These are phyloP conservation scores for Trichosporon asahii DNA, from an alignment of 1,284 basidiomycete species.

Conservation along the genomic window DNA sequence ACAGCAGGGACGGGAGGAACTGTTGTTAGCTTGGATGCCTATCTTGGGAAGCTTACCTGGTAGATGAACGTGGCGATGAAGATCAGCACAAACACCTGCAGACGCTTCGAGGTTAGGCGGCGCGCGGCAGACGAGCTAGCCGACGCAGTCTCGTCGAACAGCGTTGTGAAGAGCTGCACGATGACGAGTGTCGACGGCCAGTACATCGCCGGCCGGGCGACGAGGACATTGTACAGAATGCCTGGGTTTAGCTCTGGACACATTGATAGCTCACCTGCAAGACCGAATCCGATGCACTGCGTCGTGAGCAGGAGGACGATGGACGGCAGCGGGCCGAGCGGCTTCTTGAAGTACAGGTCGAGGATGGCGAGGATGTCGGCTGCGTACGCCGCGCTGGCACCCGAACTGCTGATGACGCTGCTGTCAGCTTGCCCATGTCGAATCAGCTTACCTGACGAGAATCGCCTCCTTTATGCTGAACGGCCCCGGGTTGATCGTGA, in stretches of 20 bases:
- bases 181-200: constrained; percentile 55
- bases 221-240: constrained; percentile 51
- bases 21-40: constrained; percentile 30
- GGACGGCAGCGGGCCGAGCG: constrained; percentile 45
- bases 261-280: constrained; percentile 50
- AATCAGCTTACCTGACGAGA: constrained; percentile 39
- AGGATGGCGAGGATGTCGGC: constrained; percentile 55
- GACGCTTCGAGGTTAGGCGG: constrained; percentile 45
- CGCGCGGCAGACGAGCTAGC: constrained; percentile 25
- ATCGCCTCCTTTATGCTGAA: constrained; percentile 55
- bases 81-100: constrained; percentile 53
- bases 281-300: constrained; percentile 58
- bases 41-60: constrained; percentile 23
- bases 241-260: constrained; percentile 25
- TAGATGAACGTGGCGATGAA: constrained; percentile 53
- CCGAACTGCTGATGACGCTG: constrained; percentile 55
- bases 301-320: constrained; percentile 59
- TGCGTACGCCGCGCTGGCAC: constrained; percentile 52
- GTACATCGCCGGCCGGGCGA: constrained; percentile 48
- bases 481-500: constrained; percentile 55
- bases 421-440: constrained; percentile 19
- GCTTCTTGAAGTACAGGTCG: constrained; percentile 52
- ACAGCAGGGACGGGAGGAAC: constrained; percentile 55
- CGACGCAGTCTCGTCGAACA: constrained; percentile 43
- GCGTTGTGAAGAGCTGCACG: constrained; percentile 55